Evolutionary conservation across 441 rosid genomes (phyloP).

Genomic region (Populus hybrid): DNA sequence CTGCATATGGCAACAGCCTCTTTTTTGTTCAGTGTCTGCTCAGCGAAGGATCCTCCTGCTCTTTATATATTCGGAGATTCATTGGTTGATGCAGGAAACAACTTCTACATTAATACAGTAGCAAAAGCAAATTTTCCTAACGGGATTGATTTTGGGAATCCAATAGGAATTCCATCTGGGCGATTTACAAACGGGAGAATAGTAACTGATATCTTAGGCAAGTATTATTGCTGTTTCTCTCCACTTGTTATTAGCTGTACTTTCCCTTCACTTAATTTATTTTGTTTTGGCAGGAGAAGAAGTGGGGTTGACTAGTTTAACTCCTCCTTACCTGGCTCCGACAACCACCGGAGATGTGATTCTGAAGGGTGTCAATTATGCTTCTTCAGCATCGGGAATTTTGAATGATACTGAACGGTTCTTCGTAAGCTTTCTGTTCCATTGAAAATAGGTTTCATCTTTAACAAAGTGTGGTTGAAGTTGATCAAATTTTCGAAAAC

Average conservation of each 20-base stretch:
- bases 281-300: conserved; percentile 45
- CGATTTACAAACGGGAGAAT: background rate
- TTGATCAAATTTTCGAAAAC: background rate
- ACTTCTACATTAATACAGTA: background rate
- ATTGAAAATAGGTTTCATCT: background rate
- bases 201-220: background rate
- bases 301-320: conserved; percentile 39
- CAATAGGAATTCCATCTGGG: background rate
- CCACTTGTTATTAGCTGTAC: background rate
- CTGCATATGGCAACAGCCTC: no score
- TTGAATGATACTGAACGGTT: conserved; percentile 58
- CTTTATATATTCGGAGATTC: conserved; percentile 19
- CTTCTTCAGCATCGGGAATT: conserved; percentile 80
- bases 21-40: background rate
- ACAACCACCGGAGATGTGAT: conserved; percentile 49
- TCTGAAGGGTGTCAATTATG: conserved; percentile 68
- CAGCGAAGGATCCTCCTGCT: background rate
- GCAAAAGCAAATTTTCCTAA: conserved; percentile 4
- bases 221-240: background rate
- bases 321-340: conserved; percentile 78
- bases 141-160: conserved; percentile 5
- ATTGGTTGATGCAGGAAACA: conserved; percentile 12
- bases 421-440: conserved; percentile 45
- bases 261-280: background rate
- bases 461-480: background rate